Base-by-base conservation (phyloP, 2,329 filamentous ascomycete genomes). In the Botrytis galanthina region DNA sequence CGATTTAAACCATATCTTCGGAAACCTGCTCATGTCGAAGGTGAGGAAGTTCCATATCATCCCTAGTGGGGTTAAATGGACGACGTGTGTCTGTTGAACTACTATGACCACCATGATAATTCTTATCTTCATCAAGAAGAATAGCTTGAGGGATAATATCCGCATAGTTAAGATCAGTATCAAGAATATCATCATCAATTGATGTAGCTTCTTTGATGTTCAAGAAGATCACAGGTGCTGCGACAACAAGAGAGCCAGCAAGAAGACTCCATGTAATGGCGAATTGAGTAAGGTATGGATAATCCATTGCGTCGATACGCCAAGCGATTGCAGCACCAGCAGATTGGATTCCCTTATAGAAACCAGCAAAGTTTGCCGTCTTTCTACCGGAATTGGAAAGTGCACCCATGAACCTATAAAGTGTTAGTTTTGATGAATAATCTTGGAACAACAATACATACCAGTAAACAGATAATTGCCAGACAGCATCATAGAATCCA, bases 381-480 rank as follows among this genome's bases (percentile, higher is more conserved):
- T 94, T 95, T 82, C 94, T 93, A 74, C 92, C 89, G 76, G 95
- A 97, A 88, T 97, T 97, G 80, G 92, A 94, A 62, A 97, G 86
- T 18, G 94, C 89, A 69, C 95, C 95, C 92, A 98, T 97, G 85
- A 92, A 94, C 90, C 90, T 91, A 74, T 20, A 1, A 74, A n/a
- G 16, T 68, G 61, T 76, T 64, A 75, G 70, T 64, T n/a, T 71
- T 18, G 32, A 68, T 18, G 8, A 70, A 64, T 7, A 22, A 18
- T 26, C 20, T 26, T 4, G 92, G 3, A 95, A 69, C 93, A 93
- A 8, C 22, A 68, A 57, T 76, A 80, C 85, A 78, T 81, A 87
- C 94, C 94, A 97, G 86, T 97, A 97, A 66, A 94, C 90, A 79
- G 86, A 90, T 0, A 93, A 94, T 85, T 97, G 95, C 91, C 93